Base-by-base conservation (phyloP, 768 basidiomycete species). In the Phaffia australis region DNA sequence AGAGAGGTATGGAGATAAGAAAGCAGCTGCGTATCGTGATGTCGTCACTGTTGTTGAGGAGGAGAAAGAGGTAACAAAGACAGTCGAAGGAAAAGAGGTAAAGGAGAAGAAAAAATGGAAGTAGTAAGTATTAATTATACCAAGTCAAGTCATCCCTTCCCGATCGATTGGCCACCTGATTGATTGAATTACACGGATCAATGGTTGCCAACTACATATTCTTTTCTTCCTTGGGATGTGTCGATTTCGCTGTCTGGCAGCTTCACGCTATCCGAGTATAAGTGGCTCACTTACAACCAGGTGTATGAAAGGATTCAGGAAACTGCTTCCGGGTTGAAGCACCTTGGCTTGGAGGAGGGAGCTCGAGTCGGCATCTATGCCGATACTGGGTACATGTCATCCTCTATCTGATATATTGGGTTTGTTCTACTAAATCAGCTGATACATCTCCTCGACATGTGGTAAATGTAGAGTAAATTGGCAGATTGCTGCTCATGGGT, bases 91-190 rank as follows among this genome's bases (percentile, higher is more conserved):
- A 14, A 71, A 70, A 62, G 71, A 70, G 27, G 65, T 70, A 7
- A 71, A 70, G 32, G 75, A 73, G 59, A 71, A 74, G 60, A 76
- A 76, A 71, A 58, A 70, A 16, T 76, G 76, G 76, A 76, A 75
- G 61, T 76, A 72, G 74, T 76, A 65, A 70, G 75, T 69, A 48
- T 1, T 60, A 8, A 9, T n/a, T 23, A 16, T 42, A 29, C 2
- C 2, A 35, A 21, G 32, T 42, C 49, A 49, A 18, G 3, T 29
- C 35, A 3, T 23, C n/a, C n/a, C 19, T 15, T n/a, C 30, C 30
- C n/a, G 35, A n/a, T 32, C 30, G 15, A 27, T 7, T 58, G 56
- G 5, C 14, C 50, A n/a, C 52, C 29, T 25, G 50, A 15, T 23
- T 18, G n/a, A 16, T 14, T 61, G 2, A 23, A 47, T 47, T 42